A percentile compares a stretch with the other conserved stretches of the same genome.
phyloP scores from a whole-genome alignment of 1,284 basidiomycete genomes.

The Boletus mariae region DNA sequence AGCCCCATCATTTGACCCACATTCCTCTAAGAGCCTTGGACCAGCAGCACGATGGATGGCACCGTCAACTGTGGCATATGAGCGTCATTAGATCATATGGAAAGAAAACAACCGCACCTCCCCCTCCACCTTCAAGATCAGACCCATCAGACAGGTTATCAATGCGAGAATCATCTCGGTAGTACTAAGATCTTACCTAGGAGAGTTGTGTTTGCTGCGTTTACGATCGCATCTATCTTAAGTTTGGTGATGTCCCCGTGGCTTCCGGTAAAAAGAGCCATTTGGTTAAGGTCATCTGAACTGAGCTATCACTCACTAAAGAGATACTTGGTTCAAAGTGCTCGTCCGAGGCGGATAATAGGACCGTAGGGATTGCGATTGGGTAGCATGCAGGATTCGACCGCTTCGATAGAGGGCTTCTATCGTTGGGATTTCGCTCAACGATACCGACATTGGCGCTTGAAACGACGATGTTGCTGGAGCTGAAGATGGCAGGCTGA shows the following conservation, averaged over 20 bases:
- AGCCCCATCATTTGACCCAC: constrained; percentile 3
- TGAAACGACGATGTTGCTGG: background rate
- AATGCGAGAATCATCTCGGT: background rate
- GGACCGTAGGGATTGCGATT: constrained; percentile 13
- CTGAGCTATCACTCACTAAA: constrained; percentile 48
- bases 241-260: constrained; percentile 77
- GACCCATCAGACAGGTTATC: background rate
- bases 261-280: constrained; percentile 37
- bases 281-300: background rate
- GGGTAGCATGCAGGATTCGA: constrained; percentile 31
- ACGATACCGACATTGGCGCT: constrained; percentile 34
- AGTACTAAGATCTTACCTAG: constrained; percentile 45
- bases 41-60: constrained; percentile 89
- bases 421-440: constrained; percentile 51
- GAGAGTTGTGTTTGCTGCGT: constrained; percentile 79
- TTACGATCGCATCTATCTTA: constrained; percentile 78
- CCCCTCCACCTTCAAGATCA: constrained; percentile 54
- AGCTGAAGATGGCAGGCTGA: background rate
- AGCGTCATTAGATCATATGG: background rate
- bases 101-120: constrained; percentile 42
- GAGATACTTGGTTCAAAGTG: constrained; percentile 52
- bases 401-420: constrained; percentile 44
- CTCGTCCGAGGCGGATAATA: constrained; percentile 35
- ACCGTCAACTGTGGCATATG: constrained; percentile 63
- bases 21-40: constrained; percentile 42